Conservation (phyloP, 495 filamentous ascomycete genomes). For the Chaetomium fimeti region DNA sequence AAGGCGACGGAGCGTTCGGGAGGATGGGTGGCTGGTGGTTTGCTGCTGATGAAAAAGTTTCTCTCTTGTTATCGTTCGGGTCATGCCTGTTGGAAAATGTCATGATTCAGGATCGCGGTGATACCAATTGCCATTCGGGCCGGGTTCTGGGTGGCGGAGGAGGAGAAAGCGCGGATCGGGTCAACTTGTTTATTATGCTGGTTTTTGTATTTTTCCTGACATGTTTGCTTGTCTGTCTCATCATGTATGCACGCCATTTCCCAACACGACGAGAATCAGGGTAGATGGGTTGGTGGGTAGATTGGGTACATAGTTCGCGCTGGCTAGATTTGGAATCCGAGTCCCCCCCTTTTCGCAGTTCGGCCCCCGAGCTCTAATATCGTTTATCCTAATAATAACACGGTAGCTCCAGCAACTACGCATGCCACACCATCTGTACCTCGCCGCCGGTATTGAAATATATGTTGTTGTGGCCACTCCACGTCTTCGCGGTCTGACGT, state of each 20-base stretch:
- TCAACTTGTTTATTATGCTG: background rate
- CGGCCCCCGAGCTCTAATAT: background rate
- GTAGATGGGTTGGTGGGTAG: conserved; percentile 7
- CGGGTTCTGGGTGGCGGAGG: background rate
- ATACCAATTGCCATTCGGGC: conserved; percentile 18
- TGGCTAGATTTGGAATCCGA: conserved; percentile 1
- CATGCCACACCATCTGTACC: too few relatives aligned
- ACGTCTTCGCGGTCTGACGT: background rate
- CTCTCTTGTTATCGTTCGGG: background rate
- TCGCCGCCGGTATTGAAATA: background rate
- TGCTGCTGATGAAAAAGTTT: background rate
- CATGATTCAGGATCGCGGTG: conserved; percentile 18
- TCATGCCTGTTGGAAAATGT: conserved; percentile 3
- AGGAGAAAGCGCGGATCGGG: background rate
- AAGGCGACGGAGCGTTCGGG: background rate
- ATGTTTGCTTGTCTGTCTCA: background rate
- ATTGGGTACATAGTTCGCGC: conserved; percentile 13
- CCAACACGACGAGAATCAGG: background rate
- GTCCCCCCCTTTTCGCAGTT: background rate
- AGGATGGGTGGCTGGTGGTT: conserved; percentile 7
- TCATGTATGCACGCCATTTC: conserved; percentile 12
- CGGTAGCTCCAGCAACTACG: too few relatives aligned
- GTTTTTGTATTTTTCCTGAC: conserved; percentile 5
- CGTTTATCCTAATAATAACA: too few relatives aligned
- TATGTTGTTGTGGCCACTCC: background rate